These are phyloP conservation scores for Vaccinium corymbosum DNA, from an alignment of 148 eudicot species.

Conservation along the genomic window DNA sequence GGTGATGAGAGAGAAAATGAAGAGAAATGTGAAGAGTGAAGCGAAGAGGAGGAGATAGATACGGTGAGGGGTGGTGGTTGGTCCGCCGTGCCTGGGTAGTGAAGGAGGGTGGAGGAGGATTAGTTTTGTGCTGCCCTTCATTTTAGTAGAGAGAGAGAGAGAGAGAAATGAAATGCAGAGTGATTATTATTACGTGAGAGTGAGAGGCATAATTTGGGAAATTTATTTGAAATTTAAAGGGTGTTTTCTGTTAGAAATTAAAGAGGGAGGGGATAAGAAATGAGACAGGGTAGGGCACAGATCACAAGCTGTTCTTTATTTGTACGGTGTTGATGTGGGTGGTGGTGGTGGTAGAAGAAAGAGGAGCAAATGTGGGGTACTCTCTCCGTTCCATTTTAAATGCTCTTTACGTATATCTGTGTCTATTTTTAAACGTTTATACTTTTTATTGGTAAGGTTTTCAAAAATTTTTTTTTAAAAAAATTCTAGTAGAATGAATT, in stretches of 20 bases:
- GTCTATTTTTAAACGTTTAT: no score
- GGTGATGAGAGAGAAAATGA: constrained; percentile 41
- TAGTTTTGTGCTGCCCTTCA: constrained; percentile 59
- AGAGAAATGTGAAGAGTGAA: constrained; percentile 39
- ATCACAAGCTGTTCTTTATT: neutral
- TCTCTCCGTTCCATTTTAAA: no score
- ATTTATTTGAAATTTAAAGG: neutral
- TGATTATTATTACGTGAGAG: neutral
- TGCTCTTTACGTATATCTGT: no score
- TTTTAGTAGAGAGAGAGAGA: constrained; percentile 22
- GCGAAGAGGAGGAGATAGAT: constrained; percentile 36
- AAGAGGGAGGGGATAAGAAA: neutral
- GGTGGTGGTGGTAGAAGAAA: neutral
- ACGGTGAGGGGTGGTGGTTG: constrained; percentile 24
- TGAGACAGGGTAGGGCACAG: neutral
- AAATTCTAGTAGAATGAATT: no score
- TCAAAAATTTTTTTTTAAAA: no score
- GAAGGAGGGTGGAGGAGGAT: constrained; percentile 68
- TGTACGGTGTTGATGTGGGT: neutral
- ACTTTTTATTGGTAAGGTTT: no score
- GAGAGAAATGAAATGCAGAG: neutral
- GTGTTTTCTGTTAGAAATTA: neutral
- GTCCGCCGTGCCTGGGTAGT: constrained; percentile 36
- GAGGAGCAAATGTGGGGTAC: neutral
- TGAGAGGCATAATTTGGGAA: neutral